These are phyloP conservation scores for Cutaneotrichosporon mucoides DNA, from an alignment of 1,284 basidiomycete species.

Conservation along the genomic window DNA sequence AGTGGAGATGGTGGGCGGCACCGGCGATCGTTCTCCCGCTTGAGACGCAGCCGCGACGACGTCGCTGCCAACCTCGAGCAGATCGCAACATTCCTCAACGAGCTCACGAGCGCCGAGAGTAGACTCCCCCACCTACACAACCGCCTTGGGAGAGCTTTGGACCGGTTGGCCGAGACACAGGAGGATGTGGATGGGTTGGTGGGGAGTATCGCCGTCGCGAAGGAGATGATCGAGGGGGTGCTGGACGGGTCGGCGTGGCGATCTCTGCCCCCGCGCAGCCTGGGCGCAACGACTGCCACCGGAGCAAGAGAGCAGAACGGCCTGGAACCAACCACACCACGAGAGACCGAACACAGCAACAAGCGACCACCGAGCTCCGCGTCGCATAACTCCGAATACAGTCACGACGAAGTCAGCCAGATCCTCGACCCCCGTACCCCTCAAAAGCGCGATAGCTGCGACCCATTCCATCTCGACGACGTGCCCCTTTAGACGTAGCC, in stretches of 20 bases:
- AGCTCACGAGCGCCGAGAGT: neutral
- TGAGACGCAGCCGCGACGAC: neutral
- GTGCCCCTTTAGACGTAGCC: too few relatives aligned
- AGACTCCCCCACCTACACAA: neutral
- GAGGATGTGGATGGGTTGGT: neutral
- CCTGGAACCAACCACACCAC: too few relatives aligned
- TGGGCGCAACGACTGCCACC: too few relatives aligned
- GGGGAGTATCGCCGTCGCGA: neutral
- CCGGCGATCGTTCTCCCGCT: neutral
- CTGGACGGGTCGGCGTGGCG: slow-evolving; percentile 1
- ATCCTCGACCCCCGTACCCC: too few relatives aligned
- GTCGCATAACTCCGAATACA: too few relatives aligned
- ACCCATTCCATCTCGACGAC: too few relatives aligned
- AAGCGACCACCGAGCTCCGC: too few relatives aligned
- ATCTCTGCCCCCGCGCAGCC: too few relatives aligned
- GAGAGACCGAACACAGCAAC: too few relatives aligned
- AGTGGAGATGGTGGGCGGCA: neutral
- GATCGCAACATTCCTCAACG: neutral
- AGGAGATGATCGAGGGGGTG: neutral
- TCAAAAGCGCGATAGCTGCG: too few relatives aligned
- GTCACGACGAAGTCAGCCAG: too few relatives aligned
- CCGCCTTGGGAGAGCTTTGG: neutral
- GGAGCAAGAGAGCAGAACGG: too few relatives aligned
- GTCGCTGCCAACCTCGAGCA: neutral
- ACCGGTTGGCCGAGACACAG: neutral